Evolutionary conservation across 305 asterid species (phyloP), one percentile per base, ranked within the genome.

Genomic region (Solanum hybrid): DNA sequence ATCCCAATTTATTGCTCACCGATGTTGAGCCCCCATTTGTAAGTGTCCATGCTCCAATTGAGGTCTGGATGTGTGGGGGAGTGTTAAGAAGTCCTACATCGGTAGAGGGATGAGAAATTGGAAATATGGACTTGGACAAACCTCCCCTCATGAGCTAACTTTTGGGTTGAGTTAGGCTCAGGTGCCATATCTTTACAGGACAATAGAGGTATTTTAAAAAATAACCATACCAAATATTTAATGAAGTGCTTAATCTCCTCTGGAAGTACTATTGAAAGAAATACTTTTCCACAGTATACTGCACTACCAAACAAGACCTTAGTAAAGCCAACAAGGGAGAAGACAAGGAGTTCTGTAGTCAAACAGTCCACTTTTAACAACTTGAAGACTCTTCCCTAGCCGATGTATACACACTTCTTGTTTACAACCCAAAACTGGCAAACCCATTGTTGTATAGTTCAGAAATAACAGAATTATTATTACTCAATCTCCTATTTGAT

Each of bases 301-400:
- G 73, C 74, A 28, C 28, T 42, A 42, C 40, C 39, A 42, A 83
- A 42, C 10, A 67, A 83, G 28, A 83, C 74, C 71, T 18, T 83
- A 83, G 20, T 18, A 29, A 42, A 83, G 28, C 87, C 87, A 83
- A 83, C 74, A 83, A 9, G 39, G 26, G 39, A 46, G 87, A 42
- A 29, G 39, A 16, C 29, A 16, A 46, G 87, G 73, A 83, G 74
- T 46, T 82, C 14, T 26, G 18, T 83, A 9, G 74, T 83, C 18
- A 83, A 42, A 42, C 11, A 28, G 33, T 83, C 87, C 87, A 83
- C 73, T 83, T 82, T 83, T 46, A 82, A 84, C 87, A 84, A 51
- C 40, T 84, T 28, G 87, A 84, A 84, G 87, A 51, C 75, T 51
- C 87, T 84, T 51, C 87, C 74, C 87, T 51, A 84, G 31, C 87